phyloP scores from a whole-genome alignment of 2,329 filamentous ascomycete genomes.

The Cladosporium sp. region DNA sequence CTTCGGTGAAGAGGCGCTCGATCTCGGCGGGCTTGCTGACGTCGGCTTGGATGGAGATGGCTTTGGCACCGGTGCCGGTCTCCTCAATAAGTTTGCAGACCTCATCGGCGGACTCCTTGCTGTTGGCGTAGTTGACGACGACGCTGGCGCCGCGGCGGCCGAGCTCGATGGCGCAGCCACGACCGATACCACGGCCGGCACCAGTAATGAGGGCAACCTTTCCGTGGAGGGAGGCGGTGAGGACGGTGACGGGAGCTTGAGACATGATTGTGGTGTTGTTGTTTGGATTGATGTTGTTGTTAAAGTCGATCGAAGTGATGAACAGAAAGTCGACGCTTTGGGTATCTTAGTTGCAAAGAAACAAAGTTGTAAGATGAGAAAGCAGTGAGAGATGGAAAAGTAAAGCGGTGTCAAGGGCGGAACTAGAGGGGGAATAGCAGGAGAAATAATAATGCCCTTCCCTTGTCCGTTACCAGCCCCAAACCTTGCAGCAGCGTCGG shows the following conservation, averaged over 20 bases:
- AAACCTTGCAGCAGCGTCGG: neutral
- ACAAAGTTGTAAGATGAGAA: neutral
- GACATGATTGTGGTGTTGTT: conserved; percentile 23
- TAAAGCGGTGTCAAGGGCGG: conserved; percentile 14
- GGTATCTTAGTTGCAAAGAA: conserved; percentile 6
- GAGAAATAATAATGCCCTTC: neutral
- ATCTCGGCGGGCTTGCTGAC: conserved; percentile 54
- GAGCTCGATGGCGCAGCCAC: conserved; percentile 63
- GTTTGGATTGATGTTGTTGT: neutral
- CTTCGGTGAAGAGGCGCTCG: conserved; percentile 50
- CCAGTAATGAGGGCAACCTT: conserved; percentile 61
- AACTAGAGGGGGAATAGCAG: neutral
- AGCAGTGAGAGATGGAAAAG: neutral
- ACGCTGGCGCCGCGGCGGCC: conserved; percentile 61
- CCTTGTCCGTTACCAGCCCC: neutral
- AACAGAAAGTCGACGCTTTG: neutral
- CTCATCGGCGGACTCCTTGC: conserved; percentile 46
- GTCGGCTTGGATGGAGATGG: conserved; percentile 57
- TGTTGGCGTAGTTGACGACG: conserved; percentile 62
- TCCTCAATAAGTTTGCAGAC: conserved; percentile 44
- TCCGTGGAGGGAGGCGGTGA: conserved; percentile 48
- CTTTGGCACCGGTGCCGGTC: conserved; percentile 47
- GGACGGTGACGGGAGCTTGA: conserved; percentile 35
- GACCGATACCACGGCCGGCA: conserved; percentile 62
- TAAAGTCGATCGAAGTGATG: neutral